A percentile compares a stretch with the other conserved stretches of the same genome.
Evolutionary conservation across 805 yeast species (phyloP).

Genomic region (Millerozyma miso): DNA sequence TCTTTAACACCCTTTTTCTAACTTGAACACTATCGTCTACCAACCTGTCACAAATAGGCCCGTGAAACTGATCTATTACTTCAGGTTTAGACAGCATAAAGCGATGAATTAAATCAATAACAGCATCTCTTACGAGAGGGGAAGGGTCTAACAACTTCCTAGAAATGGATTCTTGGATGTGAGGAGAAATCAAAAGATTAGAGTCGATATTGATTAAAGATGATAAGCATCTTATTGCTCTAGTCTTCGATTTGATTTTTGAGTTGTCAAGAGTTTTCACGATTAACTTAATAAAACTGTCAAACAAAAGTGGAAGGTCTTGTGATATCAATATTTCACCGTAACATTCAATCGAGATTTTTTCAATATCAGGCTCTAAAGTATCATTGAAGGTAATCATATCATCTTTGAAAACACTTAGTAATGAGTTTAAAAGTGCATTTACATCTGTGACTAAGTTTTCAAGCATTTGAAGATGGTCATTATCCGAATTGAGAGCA

Average conservation of each 20-base stretch:
- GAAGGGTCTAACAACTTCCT: conserved; percentile 54
- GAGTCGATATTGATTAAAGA: conserved; percentile 51
- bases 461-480: background rate
- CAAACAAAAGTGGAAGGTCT: conserved; percentile 40
- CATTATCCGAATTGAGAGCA: conserved; percentile 8
- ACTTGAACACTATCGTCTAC: conserved; percentile 63
- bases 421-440: conserved; percentile 3
- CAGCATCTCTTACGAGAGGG: conserved; percentile 73
- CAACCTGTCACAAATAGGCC: conserved; percentile 44
- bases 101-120: conserved; percentile 58
- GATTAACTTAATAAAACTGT: conserved; percentile 48
- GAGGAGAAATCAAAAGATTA: conserved; percentile 43
- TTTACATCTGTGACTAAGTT: background rate
- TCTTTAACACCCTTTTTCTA: conserved; percentile 54
- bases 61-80: conserved; percentile 45
- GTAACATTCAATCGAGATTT: conserved; percentile 15
- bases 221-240: conserved; percentile 64
- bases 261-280: conserved; percentile 30
- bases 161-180: conserved; percentile 50
- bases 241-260: conserved; percentile 34
- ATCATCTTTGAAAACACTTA: conserved; percentile 8
- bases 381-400: conserved; percentile 6
- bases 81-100: conserved; percentile 43
- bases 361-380: conserved; percentile 10
- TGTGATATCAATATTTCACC: conserved; percentile 21